phyloP scores from a whole-genome alignment of 805 yeast genomes.

The Wickerhamiella parazyma region DNA sequence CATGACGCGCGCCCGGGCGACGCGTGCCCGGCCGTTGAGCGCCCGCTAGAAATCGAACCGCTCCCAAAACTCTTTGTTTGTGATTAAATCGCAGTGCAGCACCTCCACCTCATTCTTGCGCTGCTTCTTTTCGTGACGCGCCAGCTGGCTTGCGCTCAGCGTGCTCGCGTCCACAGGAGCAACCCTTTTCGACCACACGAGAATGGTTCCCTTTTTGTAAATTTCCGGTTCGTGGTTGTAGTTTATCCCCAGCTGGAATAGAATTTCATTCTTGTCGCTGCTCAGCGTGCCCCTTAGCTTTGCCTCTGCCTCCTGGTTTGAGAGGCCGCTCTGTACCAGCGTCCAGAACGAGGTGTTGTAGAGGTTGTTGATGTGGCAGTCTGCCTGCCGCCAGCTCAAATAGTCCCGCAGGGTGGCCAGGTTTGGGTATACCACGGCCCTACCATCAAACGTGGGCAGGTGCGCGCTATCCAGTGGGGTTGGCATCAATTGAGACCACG shows the following conservation, averaged over 20 bases:
- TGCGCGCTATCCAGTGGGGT: conserved; percentile 37
- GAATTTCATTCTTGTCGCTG: conserved; percentile 75
- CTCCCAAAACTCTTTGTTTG: conserved; percentile 51
- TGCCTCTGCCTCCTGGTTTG: conserved; percentile 71
- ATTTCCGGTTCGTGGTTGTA: conserved; percentile 85
- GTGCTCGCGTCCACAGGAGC: conserved; percentile 14
- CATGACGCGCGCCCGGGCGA: too few species aligned
- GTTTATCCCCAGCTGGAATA: conserved; percentile 72
- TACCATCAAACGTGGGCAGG: conserved; percentile 79
- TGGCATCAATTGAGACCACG: conserved; percentile 52
- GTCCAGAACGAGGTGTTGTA: conserved; percentile 92
- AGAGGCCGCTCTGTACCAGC: conserved; percentile 53
- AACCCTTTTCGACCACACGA: conserved; percentile 31
- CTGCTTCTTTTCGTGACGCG: conserved; percentile 36
- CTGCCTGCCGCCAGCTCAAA: conserved; percentile 89
- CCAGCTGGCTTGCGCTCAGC: conserved; percentile 34
- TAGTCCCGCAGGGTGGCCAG: conserved; percentile 54
- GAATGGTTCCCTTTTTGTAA: conserved; percentile 68
- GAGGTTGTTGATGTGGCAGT: conserved; percentile 83
- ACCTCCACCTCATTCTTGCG: conserved; percentile 34
- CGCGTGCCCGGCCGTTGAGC: not conserved
- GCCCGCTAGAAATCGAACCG: not conserved
- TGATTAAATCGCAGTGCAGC: conserved; percentile 43
- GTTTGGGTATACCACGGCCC: conserved; percentile 79
- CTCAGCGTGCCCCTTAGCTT: conserved; percentile 60